Conservation (phyloP, 2,329 filamentous ascomycete genomes). For the Penicillium sp. region DNA sequence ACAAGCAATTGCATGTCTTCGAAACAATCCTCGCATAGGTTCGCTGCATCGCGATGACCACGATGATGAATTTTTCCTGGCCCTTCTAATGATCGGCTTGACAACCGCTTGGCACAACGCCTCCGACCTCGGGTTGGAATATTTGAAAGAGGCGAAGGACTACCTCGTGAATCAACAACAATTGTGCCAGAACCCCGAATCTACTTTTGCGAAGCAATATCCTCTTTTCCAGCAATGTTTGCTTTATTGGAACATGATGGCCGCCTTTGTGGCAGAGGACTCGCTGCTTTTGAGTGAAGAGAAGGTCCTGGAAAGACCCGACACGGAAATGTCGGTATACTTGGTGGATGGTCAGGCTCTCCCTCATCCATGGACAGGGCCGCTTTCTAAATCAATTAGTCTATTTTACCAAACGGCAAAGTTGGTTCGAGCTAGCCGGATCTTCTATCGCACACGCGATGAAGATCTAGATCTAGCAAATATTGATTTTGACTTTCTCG, state of each 20-base stretch:
- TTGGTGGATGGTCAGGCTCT: constrained; percentile 22
- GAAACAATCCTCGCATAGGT: constrained; percentile 15
- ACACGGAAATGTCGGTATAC: constrained; percentile 19
- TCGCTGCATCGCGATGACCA: constrained; percentile 14
- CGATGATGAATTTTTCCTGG: constrained; percentile 24
- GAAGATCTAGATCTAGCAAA: constrained; percentile 9
- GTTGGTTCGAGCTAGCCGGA: constrained; percentile 16
- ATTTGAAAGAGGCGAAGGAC: constrained; percentile 23
- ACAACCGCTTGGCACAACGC: constrained; percentile 24
- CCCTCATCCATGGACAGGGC: constrained; percentile 24
- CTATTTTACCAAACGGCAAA: constrained; percentile 21
- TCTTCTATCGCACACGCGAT: constrained; percentile 12
- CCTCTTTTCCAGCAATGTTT: constrained; percentile 24
- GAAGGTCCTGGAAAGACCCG: constrained; percentile 11
- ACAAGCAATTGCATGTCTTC: constrained; percentile 24
- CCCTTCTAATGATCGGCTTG: constrained; percentile 23
- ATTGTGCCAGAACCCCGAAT: constrained; percentile 16
- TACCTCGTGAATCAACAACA: constrained; percentile 18
- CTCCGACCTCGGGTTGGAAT: constrained; percentile 19
- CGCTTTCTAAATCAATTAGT: constrained; percentile 18
- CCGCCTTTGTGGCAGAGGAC: constrained; percentile 23
- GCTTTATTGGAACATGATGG: constrained; percentile 24
- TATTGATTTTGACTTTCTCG: constrained; percentile 19
- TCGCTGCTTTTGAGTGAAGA: constrained; percentile 19
- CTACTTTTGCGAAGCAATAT: constrained; percentile 21